Evolutionary conservation across 1,139 yeast genomes (phyloP), one percentile per base, ranked within the genome.

Genomic region (Geotrichum histeridarum): DNA sequence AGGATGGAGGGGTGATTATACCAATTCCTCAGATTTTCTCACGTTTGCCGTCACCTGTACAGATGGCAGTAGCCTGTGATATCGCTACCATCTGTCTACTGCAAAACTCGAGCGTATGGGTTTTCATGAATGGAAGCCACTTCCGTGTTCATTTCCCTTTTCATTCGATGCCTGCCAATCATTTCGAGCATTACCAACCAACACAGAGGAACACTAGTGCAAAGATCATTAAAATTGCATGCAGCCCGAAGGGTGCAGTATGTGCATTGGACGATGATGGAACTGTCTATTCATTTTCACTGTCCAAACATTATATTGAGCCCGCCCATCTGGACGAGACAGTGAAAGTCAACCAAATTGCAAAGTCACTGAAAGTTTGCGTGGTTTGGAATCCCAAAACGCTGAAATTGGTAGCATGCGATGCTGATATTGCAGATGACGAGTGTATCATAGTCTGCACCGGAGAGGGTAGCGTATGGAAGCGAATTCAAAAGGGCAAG

Each of bases 401-500:
- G 30, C 54, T 56, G 17, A 64, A 63, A 48, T 53, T 68, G 56
- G 62, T 61, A 2, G 74, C 69, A 48, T 69, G 75, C 1, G 95
- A 87, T 68, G 78, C 86, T 42, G 93, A 83, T 65, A 77, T 84
- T 45, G 79, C 86, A 0, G 74, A 71, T 31, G 88, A 84, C 63
- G 95, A 95, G 0, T 81, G 88, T 0, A 68, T 87, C 1, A 73
- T 88, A 0, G 67, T 89, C 1, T 80, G 87, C 59, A 85, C 94
- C 0, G 69, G 75, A 38, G 80, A 81, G 54, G 96, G 96, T 0
- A 76, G 83, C 9, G 86, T 81, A 0, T 87, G 68, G 67, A 56
- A 60, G 67, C 56, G 57, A 33, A 54, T 35, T 7, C 69, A 67
- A 68, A 69, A 70, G 32, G 74, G 69, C 36, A 61, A 38, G 52